phyloP scores from a whole-genome alignment of 2,329 filamentous ascomycete species.

The Microsporum audouinii region DNA sequence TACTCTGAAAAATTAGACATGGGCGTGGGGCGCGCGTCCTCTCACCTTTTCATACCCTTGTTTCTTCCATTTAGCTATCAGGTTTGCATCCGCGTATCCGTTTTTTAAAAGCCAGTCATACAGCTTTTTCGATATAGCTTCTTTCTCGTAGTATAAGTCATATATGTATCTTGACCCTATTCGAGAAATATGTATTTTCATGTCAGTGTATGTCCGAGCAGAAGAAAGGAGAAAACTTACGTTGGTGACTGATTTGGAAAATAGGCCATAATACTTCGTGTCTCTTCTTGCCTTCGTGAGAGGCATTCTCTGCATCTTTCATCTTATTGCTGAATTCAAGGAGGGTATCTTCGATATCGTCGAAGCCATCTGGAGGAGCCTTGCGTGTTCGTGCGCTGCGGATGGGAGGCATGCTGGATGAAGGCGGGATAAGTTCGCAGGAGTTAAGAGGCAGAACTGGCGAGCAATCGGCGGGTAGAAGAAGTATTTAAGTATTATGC shows the following conservation, averaged over 20 bases:
- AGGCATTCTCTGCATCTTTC: conserved; percentile 77
- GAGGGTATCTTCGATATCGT: conserved; percentile 57
- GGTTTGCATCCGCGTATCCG: conserved; percentile 81
- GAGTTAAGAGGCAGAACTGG: too few relatives aligned
- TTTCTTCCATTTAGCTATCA: conserved; percentile 99
- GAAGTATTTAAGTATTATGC: too few relatives aligned
- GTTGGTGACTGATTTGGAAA: conserved; percentile 92
- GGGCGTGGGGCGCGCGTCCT: too few relatives aligned
- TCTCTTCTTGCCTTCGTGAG: conserved; percentile 66
- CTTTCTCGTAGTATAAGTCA: conserved; percentile 95
- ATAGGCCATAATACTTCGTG: conserved; percentile 94
- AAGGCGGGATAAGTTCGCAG: neutral
- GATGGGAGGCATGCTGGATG: conserved; percentile 46
- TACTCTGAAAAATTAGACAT: neutral
- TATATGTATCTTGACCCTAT: conserved; percentile 74
- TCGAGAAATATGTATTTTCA: neutral
- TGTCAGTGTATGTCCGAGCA: neutral
- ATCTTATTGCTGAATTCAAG: conserved; percentile 57
- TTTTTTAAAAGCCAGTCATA: conserved; percentile 98
- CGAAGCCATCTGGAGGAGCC: conserved; percentile 55
- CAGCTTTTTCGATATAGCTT: conserved; percentile 80
- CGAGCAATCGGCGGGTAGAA: too few relatives aligned
- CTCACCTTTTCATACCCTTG: conserved; percentile 90
- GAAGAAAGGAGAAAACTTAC: conserved; percentile 36
- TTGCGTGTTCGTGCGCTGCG: conserved; percentile 50